Evolutionary conservation across 1,284 basidiomycete genomes (phyloP).

Genomic region (Heterobasidion parviporum): DNA sequence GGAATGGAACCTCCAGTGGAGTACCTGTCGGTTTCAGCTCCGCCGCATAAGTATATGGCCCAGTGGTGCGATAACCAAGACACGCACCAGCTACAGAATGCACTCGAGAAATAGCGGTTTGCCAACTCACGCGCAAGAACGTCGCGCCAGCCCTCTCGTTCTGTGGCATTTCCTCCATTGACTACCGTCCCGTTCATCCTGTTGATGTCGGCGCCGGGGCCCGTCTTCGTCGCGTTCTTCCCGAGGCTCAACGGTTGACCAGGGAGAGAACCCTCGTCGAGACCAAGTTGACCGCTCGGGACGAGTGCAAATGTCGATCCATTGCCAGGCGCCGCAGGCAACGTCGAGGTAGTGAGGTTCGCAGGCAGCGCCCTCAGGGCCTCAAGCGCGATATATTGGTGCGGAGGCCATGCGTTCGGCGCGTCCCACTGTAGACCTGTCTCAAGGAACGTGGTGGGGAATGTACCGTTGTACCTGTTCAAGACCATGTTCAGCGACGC

Average conservation of each 20-base stretch:
- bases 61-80: not conserved
- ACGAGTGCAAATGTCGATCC: constrained; percentile 62
- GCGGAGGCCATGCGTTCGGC: constrained; percentile 80
- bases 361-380: constrained; percentile 69
- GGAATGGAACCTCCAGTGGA: constrained; percentile 79
- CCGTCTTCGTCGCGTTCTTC: constrained; percentile 44
- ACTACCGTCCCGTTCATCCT: constrained; percentile 50
- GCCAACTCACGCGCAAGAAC: constrained; percentile 65
- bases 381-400: constrained; percentile 74
- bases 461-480: constrained; percentile 79
- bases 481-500: constrained; percentile 69
- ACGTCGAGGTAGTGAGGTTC: constrained; percentile 47
- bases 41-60: too few relatives aligned
- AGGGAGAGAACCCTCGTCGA: constrained; percentile 60
- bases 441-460: constrained; percentile 66
- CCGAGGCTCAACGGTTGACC: constrained; percentile 48
- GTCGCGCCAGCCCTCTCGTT: constrained; percentile 60
- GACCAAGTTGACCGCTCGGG: constrained; percentile 66
- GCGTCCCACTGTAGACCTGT: constrained; percentile 83
- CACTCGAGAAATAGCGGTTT: constrained; percentile 76
- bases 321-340: constrained; percentile 39
- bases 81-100: constrained; percentile 81
- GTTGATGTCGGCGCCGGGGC: constrained; percentile 53
- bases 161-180: constrained; percentile 63
- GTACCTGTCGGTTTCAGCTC: constrained; percentile 31